Percentiles rank a stretch among this genome's conserved stretches.
Conservation (phyloP, 208 protist genomes). For the Endotrypanum monterogeii region DNA sequence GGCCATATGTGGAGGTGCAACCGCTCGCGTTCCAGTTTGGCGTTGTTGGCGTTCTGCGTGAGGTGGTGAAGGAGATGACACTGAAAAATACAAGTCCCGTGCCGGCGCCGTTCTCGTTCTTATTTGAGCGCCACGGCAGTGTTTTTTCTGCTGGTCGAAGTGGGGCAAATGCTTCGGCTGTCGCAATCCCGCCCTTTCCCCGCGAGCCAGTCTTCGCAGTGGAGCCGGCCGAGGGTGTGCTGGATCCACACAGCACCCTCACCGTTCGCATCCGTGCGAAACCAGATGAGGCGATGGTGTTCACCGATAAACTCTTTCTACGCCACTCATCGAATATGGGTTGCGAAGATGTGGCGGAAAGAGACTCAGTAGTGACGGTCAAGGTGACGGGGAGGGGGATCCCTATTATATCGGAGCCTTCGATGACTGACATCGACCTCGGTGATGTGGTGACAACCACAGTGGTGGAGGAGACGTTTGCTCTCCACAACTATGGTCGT, state of each 20-base stretch:
- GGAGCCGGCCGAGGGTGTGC: constrained; percentile 52
- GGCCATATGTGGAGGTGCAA: constrained; percentile 73
- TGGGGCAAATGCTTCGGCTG: not conserved
- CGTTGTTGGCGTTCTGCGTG: constrained; percentile 58
- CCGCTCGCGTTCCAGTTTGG: constrained; percentile 73
- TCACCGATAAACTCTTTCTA: constrained; percentile 81
- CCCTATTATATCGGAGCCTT: constrained; percentile 73
- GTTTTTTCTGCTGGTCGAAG: not conserved
- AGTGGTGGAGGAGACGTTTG: constrained; percentile 46
- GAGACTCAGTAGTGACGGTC: constrained; percentile 41
- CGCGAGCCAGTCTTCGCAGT: constrained; percentile 39
- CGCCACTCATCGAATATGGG: not conserved
- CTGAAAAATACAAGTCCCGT: constrained; percentile 90
- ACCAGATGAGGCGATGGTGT: constrained; percentile 89
- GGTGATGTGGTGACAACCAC: constrained; percentile 91
- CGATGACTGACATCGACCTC: constrained; percentile 71
- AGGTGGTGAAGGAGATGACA: constrained; percentile 39
- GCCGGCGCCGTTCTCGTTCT: constrained; percentile 43
- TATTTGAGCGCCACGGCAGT: constrained; percentile 30
- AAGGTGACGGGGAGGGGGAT: constrained; percentile 89
- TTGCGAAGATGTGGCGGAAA: constrained; percentile 15
- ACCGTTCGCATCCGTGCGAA: constrained; percentile 66
- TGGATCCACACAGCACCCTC: constrained; percentile 58
- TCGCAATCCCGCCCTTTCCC: constrained; percentile 19
- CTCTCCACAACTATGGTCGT: constrained; percentile 90